A percentile compares a stretch with the other conserved stretches of the same genome.
phyloP scores from a whole-genome alignment of 2,329 filamentous ascomycete species.

The Trichophaea hybrida region DNA sequence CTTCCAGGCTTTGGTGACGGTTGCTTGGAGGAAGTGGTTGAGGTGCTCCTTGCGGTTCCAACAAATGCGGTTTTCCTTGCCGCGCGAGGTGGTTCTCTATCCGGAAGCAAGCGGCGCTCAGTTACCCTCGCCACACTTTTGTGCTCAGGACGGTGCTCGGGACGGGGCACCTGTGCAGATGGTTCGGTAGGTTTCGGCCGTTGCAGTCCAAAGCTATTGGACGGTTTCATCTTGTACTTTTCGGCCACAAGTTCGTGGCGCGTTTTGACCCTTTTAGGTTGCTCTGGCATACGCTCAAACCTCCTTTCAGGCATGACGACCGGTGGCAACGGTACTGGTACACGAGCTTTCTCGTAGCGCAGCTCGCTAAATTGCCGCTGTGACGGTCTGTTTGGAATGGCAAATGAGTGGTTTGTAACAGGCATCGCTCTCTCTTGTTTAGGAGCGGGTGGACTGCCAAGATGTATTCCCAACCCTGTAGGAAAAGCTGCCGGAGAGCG shows the following conservation, averaged over 20 bases:
- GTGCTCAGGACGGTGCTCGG: background rate
- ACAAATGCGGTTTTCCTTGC: background rate
- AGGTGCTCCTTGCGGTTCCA: background rate
- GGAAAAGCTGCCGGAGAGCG: too few relatives aligned
- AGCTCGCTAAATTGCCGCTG: background rate
- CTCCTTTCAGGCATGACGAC: too few relatives aligned
- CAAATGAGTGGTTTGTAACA: background rate
- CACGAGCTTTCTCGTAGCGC: background rate
- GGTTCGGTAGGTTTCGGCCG: background rate
- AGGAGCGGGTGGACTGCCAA: too few relatives aligned
- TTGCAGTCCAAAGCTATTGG: background rate
- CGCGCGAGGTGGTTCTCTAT: background rate
- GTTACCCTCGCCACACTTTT: background rate
- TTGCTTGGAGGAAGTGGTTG: background rate
- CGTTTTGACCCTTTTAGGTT: slow-evolving; percentile 12
- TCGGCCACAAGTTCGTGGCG: slow-evolving; percentile 14
- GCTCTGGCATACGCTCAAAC: background rate
- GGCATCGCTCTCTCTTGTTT: background rate
- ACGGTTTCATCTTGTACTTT: slow-evolving; percentile 15
- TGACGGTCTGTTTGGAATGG: background rate
- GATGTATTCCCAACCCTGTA: too few relatives aligned
- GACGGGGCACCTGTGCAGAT: background rate
- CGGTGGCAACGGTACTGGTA: too few relatives aligned
- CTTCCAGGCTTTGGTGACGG: background rate
- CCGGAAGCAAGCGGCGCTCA: background rate